Evolutionary conservation across 2,329 filamentous ascomycete genomes (phyloP).

Genomic region (Neoarthrinium moseri): DNA sequence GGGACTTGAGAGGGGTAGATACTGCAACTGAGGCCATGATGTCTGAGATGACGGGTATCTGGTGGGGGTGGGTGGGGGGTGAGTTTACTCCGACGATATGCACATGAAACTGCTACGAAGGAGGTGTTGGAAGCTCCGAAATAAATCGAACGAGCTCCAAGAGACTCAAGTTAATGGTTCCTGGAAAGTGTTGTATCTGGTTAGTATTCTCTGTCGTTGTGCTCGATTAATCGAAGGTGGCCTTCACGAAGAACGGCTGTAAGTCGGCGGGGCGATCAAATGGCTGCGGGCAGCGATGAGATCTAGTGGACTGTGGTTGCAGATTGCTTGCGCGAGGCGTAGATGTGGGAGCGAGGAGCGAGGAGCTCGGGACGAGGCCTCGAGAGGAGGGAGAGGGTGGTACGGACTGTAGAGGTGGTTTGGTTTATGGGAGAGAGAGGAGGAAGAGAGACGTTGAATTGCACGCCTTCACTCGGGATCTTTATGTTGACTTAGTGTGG

Average conservation of each 20-base stretch:
- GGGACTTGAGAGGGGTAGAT: constrained; percentile 92
- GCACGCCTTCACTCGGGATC: not conserved
- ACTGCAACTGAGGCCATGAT: constrained; percentile 79
- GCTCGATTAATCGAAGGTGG: constrained; percentile 47
- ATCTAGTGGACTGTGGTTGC: constrained; percentile 47
- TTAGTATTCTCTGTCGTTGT: constrained; percentile 46
- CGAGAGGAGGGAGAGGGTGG: constrained; percentile 13
- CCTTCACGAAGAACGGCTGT: constrained; percentile 39
- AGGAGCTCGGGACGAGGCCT: constrained; percentile 9
- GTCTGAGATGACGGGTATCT: constrained; percentile 32
- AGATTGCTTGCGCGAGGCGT: constrained; percentile 30
- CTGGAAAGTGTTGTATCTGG: constrained; percentile 40
- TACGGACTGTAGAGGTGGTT: constrained; percentile 10
- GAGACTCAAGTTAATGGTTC: constrained; percentile 60
- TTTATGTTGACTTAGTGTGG: constrained; percentile 11
- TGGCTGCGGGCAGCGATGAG: constrained; percentile 41
- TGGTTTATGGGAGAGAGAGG: not conserved
- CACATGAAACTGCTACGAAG: constrained; percentile 43
- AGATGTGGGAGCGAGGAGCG: constrained; percentile 17
- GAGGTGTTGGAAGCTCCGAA: constrained; percentile 31
- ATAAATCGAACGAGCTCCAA: constrained; percentile 53
- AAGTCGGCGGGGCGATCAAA: constrained; percentile 49
- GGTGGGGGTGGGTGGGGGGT: constrained; percentile 21
- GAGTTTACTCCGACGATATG: constrained; percentile 39
- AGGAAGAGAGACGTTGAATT: not conserved